A percentile compares a stretch with the other conserved stretches of the same genome.
phyloP scores from a whole-genome alignment of 768 basidiomycete genomes.

The Lactarius evosmus region DNA sequence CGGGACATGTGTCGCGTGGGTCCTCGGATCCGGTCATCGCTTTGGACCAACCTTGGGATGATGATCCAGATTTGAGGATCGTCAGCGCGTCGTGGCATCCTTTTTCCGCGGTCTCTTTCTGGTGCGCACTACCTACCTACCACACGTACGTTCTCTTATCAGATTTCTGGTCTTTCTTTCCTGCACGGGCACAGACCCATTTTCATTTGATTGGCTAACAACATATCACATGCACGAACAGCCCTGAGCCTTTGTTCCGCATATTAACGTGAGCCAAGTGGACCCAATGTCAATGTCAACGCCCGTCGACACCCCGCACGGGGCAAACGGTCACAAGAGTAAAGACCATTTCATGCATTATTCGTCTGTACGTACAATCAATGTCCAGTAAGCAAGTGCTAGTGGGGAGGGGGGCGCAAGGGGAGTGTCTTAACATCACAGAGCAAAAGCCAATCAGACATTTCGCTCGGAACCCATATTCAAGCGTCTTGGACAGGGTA shows the following conservation, averaged over 20 bases:
- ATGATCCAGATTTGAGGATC: slow-evolving; percentile 3
- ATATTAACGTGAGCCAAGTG: neutral
- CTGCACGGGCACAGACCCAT: neutral
- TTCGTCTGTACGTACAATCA: neutral
- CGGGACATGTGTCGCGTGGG: neutral
- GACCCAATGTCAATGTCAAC: neutral
- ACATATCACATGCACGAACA: neutral
- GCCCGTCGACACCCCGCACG: neutral
- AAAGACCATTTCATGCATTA: neutral
- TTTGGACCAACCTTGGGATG: neutral
- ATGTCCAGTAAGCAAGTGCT: neutral
- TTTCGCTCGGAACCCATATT: neutral
- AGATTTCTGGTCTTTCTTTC: neutral
- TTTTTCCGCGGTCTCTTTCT: neutral
- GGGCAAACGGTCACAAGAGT: slow-evolving; percentile 1
- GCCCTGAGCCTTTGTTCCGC: neutral
- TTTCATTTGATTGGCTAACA: neutral
- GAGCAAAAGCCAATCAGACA: slow-evolving; percentile 15
- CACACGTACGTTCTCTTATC: neutral
- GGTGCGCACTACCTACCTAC: neutral
- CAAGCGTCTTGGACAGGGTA: neutral
- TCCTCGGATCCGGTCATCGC: slow-evolving; percentile 4
- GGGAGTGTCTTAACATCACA: neutral
- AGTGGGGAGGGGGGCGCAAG: neutral
- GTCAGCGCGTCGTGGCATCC: neutral